Base-by-base conservation (phyloP, 495 filamentous ascomycete genomes). In the Poronia punctata region DNA sequence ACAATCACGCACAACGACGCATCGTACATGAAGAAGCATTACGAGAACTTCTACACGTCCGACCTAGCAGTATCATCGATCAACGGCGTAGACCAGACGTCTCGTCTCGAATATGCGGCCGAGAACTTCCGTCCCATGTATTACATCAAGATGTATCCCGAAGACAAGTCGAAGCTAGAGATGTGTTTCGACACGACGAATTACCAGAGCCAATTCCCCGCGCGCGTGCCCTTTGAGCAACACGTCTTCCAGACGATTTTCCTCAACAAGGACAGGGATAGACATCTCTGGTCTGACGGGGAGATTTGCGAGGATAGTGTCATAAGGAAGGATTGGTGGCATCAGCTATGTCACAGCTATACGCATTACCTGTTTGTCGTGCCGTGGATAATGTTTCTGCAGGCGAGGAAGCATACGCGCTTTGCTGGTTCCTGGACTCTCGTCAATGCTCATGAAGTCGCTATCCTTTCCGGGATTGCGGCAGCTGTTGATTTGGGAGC, bases 181-280 rank as follows among this genome's bases (percentile, higher is more conserved):
- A 89, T 93, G 85, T 82, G 75, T 46, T 93, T 90, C 59, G 84
- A 90, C 57, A 86, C 82, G 61, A 83, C 79, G 12, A 83, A 86
- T 51, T 93, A 93, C 62, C 86, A 93, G 54, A 70, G 82, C 44
- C 86, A 93, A 59, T 88, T 93, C 53, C 52, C 54, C 3, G 64
- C 70, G 5, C 51, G 57, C 9, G 47, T 61, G 0, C 47, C 66
- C 3, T 59, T 66, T 18, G 56, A 28, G 64, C 71, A 80, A 15
- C 86, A 89, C 60, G 75, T 93, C 14, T 90, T 86, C 55, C 86
- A 90, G 62, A 84, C 82, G 12, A 90, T 90, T 29, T 93, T 82
- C 60, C 63, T 93, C 19, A 82, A 93, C 57, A 80, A 84, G 37
- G 49, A 62, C 2, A 63, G 76, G 18, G 70, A 79, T 21, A 58